Evolutionary conservation across 1,284 basidiomycete species (phyloP).

Genomic region (Ceratobasidium sp.): DNA sequence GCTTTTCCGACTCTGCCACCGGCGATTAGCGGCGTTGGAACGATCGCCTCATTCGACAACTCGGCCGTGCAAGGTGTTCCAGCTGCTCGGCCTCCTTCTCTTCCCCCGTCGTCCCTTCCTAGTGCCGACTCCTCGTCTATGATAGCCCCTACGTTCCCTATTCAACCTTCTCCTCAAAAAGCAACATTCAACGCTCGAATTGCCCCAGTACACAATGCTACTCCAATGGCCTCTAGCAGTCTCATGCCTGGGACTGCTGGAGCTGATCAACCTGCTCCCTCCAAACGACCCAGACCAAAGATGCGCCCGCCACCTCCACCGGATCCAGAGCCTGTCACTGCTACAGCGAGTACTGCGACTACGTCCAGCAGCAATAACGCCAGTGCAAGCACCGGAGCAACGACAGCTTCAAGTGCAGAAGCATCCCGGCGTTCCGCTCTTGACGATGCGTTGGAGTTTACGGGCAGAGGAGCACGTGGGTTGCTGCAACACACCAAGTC

Average conservation of each 20-base stretch:
- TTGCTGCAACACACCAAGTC: constrained; percentile 7
- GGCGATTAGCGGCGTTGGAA: not conserved
- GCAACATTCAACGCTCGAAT: not conserved
- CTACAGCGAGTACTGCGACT: constrained; percentile 15
- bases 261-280: not conserved
- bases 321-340: not conserved
- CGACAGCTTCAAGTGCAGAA: constrained; percentile 17
- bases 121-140: constrained; percentile 17
- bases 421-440: constrained; percentile 24
- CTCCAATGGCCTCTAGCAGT: not conserved
- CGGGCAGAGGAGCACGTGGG: constrained; percentile 29
- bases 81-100: constrained; percentile 15
- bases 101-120: constrained; percentile 32
- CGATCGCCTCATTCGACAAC: constrained; percentile 30
- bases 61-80: constrained; percentile 31
- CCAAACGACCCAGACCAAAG: constrained; percentile 26
- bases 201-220: not conserved
- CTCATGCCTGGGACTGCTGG: not conserved
- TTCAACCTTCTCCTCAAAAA: not conserved
- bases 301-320: constrained; percentile 35
- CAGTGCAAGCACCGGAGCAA: constrained; percentile 28
- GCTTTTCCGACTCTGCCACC: constrained; percentile 13
- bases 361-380: constrained; percentile 3
- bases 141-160: not conserved
- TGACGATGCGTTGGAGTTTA: constrained; percentile 32